A percentile compares a stretch with the other conserved stretches of the same genome.
These are phyloP conservation scores for Wallacemonas rigidus DNA, from an alignment of 208 protist species.

Conservation along the genomic window DNA sequence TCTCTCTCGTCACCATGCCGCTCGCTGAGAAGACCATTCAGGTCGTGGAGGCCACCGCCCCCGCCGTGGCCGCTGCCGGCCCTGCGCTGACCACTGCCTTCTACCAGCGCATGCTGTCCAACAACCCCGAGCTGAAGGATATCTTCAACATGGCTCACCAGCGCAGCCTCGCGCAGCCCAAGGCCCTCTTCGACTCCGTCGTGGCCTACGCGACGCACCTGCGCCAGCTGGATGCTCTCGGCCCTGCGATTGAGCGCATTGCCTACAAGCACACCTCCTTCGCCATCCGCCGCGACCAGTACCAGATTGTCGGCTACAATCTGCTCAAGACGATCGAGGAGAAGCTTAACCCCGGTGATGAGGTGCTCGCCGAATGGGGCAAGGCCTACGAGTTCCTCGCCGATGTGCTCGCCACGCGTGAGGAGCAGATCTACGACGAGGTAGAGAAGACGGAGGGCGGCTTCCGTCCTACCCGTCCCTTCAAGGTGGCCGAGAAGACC, in stretches of 20 bases:
- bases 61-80: constrained; percentile 33
- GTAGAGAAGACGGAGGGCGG: constrained; percentile 24
- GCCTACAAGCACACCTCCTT: constrained; percentile 49
- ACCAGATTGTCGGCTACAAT: constrained; percentile 50
- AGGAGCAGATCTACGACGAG: constrained; percentile 43
- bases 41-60: constrained; percentile 42
- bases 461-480: constrained; percentile 30
- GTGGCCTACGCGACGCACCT: constrained; percentile 44
- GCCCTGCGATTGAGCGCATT: constrained; percentile 43
- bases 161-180: constrained; percentile 35
- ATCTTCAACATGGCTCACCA: constrained; percentile 51
- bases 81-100: constrained; percentile 31
- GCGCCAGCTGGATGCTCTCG: constrained; percentile 34
- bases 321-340: constrained; percentile 52
- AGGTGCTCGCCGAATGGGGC: constrained; percentile 44
- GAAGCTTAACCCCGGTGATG: constrained; percentile 38
- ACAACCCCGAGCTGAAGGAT: constrained; percentile 50
- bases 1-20: constrained; percentile 17
- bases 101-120: constrained; percentile 45
- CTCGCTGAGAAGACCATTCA: constrained; percentile 43
- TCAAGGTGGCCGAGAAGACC: constrained; percentile 41
- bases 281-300: constrained; percentile 37
- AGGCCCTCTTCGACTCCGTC: constrained; percentile 48
- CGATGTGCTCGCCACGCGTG: constrained; percentile 38
- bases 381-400: constrained; percentile 51